Conservation (phyloP, 495 filamentous ascomycete species). For the Xylaria grammica region DNA sequence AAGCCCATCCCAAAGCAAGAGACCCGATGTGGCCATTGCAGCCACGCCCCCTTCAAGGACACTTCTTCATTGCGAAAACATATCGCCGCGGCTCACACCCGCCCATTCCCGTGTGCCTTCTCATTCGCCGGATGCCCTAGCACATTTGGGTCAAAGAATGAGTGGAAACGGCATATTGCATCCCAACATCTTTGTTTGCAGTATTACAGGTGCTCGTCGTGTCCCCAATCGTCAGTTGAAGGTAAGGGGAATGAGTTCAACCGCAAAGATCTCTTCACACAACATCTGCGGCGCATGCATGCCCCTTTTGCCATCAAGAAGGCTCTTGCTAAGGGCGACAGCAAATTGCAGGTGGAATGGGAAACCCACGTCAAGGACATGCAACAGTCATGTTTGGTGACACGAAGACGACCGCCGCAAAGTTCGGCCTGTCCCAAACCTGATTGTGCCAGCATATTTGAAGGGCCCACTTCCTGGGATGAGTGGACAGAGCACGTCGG, state of each 20-base stretch:
- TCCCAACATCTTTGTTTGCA: slow-evolving; percentile 86
- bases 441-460: slow-evolving; percentile 72
- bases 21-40: slow-evolving; percentile 59
- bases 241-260: slow-evolving; percentile 71
- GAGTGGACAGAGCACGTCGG: slow-evolving; percentile 92
- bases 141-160: slow-evolving; percentile 91
- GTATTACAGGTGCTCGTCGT: slow-evolving; percentile 82
- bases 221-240: slow-evolving; percentile 64
- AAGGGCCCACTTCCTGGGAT: slow-evolving; percentile 79
- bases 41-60: slow-evolving; percentile 63
- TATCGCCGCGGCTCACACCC: slow-evolving; percentile 63
- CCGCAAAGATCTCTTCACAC: slow-evolving; percentile 94
- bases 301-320: slow-evolving; percentile 58
- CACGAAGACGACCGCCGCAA: slow-evolving; percentile 68
- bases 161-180: slow-evolving; percentile 92
- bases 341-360: slow-evolving; percentile 60
- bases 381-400: slow-evolving; percentile 71
- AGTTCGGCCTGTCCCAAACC: slow-evolving; percentile 69
- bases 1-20: slow-evolving; percentile 59
- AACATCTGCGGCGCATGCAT: slow-evolving; percentile 95
- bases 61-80: slow-evolving; percentile 64
- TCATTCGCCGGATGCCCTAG: slow-evolving; percentile 81
- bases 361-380: slow-evolving; percentile 63
- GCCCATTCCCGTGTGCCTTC: slow-evolving; percentile 86
- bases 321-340: slow-evolving; percentile 54